Base-by-base conservation (phyloP, 73 alveolate species). In the Breviolum minutum region DNA sequence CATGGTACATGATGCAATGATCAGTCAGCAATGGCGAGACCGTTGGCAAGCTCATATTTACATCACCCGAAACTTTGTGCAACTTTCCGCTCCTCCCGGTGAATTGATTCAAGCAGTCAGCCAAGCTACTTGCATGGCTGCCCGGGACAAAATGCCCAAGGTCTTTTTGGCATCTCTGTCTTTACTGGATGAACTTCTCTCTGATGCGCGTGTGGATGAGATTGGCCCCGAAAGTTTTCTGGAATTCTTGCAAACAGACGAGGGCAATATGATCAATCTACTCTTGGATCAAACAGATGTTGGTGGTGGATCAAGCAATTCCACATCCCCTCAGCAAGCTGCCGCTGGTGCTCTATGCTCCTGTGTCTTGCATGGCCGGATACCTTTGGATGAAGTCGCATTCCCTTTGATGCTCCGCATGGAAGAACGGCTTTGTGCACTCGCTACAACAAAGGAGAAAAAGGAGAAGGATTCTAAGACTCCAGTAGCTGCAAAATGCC, bases 1-100 rank as follows among this genome's bases (percentile, higher is more conserved):
- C 86, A 89, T 89, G 96, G 96, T 89, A 26, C 98, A 92, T 60
- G 98, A 92, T 92, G 98, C 98, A 22, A 73, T 92, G 88, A 70
- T 73, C 19, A 71, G 98, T 68, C 79, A 74, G 16, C 88, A 92
- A 80, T 92, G 98, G 98, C 89, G 90, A 22, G 91, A 92, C 61
- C 89, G 98, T 7, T 80, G 71, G 63, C 89, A 92, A 48, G 98
- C 98, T 7, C 61, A 63, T 73, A 70, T 22, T 48, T 68, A 68
- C 69, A 86, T 62, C 95, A 7, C 63, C 81, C 62, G 95, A 48
- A 29, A 40, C 32, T 82, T 82, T 48, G 71, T 70, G 6, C 73
- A 69, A n/a, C 71, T 89, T 63, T n/a, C 17, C n/a, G 86, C 96
- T 19, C 22, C 48, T 11, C 66, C 96, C 19, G 29, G 61, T 63